Evolutionary conservation across 2,329 filamentous ascomycete species (phyloP).

Genomic region (Aureobasidium melanogenum): DNA sequence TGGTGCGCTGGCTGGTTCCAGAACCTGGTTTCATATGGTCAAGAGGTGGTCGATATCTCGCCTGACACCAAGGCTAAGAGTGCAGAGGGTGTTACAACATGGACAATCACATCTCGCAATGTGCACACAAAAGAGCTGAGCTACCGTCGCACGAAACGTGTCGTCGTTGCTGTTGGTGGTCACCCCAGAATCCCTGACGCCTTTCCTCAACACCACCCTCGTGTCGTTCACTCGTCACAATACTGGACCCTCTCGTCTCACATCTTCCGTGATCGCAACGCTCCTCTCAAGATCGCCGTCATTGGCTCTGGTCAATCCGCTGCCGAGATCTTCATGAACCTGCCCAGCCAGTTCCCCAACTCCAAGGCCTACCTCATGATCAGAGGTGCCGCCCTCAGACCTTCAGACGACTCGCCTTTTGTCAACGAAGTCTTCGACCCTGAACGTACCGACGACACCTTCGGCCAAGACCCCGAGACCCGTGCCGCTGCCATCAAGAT

Average conservation of each 20-base stretch:
- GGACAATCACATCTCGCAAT: slow-evolving; percentile 59
- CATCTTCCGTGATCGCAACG: slow-evolving; percentile 48
- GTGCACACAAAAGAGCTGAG: slow-evolving; percentile 46
- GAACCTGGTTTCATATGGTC: slow-evolving; percentile 63
- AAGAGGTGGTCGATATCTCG: slow-evolving; percentile 64
- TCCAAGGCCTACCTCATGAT: slow-evolving; percentile 70
- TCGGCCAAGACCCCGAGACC: slow-evolving; percentile 53
- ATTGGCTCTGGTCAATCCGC: slow-evolving; percentile 86
- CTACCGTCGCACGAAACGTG: slow-evolving; percentile 53
- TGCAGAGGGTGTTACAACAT: slow-evolving; percentile 50
- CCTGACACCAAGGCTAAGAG: slow-evolving; percentile 37
- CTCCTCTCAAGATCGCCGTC: slow-evolving; percentile 67
- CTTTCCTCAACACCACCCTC: slow-evolving; percentile 60
- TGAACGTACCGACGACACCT: slow-evolving; percentile 69
- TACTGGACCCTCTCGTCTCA: slow-evolving; percentile 59
- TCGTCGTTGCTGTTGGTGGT: slow-evolving; percentile 62
- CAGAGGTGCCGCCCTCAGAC: slow-evolving; percentile 71
- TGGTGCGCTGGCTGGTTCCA: slow-evolving; percentile 83
- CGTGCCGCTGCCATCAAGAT: slow-evolving; percentile 55
- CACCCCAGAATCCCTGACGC: slow-evolving; percentile 60
- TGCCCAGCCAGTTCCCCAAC: slow-evolving; percentile 75
- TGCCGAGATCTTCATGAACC: slow-evolving; percentile 88
- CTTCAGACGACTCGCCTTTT: slow-evolving; percentile 93
- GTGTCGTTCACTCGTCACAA: slow-evolving; percentile 80
- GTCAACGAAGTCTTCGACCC: slow-evolving; percentile 98